Percentiles rank a stretch among this genome's conserved stretches.
Conservation (phyloP, 768 basidiomycete species). For the Tulasnella sp. region DNA sequence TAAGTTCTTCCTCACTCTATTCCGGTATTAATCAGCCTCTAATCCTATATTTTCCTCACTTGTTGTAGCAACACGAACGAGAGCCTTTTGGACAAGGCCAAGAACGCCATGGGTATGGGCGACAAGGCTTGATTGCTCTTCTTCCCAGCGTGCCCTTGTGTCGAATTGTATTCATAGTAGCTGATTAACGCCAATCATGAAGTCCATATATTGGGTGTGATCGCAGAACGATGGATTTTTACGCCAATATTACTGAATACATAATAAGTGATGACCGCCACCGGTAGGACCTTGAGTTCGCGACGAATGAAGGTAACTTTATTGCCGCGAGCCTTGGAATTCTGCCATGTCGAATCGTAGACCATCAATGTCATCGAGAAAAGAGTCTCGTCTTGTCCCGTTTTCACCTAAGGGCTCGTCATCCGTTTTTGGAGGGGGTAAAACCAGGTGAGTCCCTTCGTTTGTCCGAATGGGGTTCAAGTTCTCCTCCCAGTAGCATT, state of each 20-base stretch:
- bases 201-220: not conserved
- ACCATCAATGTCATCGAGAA: not conserved
- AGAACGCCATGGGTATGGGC: slow-evolving; percentile 51
- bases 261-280: too few species aligned
- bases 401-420: not conserved
- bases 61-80: slow-evolving; percentile 12
- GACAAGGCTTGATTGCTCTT: not conserved
- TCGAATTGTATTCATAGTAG: slow-evolving; percentile 6
- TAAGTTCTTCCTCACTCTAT: not conserved
- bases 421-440: not conserved
- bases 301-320: not conserved
- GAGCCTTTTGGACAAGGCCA: slow-evolving; percentile 48
- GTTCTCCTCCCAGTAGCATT: slow-evolving; percentile 19
- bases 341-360: not conserved
- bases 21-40: not conserved
- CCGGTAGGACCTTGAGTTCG: too few species aligned
- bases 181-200: not conserved
- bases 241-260: too few species aligned
- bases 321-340: not conserved
- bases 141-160: not conserved
- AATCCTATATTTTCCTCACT: not conserved
- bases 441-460: not conserved
- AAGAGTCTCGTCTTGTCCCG: not conserved
- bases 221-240: too few species aligned
- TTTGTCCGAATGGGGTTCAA: not conserved